A percentile compares a stretch with the other conserved stretches of the same genome.
These are phyloP conservation scores for Botryotinia narcissicola DNA, from an alignment of 2,329 filamentous ascomycete species.

Conservation along the genomic window DNA sequence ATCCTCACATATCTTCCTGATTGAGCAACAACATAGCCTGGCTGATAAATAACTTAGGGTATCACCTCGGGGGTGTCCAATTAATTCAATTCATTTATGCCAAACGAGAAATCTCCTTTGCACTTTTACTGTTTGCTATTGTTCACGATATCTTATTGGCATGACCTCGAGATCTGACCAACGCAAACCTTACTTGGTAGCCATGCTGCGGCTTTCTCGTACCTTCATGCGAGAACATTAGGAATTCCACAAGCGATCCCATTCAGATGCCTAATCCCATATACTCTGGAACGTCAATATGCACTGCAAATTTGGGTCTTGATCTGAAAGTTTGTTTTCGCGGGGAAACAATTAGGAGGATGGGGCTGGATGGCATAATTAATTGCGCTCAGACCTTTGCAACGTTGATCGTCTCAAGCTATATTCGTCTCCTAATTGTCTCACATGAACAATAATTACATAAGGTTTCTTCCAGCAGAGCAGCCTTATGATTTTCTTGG, in stretches of 20 bases:
- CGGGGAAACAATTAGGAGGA: neutral
- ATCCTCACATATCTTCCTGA: neutral
- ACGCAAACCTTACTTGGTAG: neutral
- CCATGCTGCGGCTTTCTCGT: neutral
- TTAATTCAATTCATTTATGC: neutral
- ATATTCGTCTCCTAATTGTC: neutral
- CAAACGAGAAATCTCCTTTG: neutral
- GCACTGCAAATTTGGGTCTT: neutral
- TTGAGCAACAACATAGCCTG: neutral
- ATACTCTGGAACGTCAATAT: neutral
- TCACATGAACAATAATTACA: neutral
- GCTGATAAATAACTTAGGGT: neutral
- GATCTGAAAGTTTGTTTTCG: neutral
- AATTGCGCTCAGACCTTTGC: constrained; percentile 5
- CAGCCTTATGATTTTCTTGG: neutral
- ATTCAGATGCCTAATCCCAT: too few species aligned
- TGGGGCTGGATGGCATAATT: neutral
- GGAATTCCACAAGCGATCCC: neutral
- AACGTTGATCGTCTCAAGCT: constrained; percentile 3
- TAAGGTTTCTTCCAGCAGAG: neutral
- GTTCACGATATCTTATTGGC: neutral
- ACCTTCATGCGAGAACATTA: neutral
- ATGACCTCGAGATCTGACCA: neutral
- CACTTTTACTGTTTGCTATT: neutral
- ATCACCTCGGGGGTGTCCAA: too few species aligned